Conservation (phyloP, 345 rosid genomes). For the Brassica incana region DNA sequence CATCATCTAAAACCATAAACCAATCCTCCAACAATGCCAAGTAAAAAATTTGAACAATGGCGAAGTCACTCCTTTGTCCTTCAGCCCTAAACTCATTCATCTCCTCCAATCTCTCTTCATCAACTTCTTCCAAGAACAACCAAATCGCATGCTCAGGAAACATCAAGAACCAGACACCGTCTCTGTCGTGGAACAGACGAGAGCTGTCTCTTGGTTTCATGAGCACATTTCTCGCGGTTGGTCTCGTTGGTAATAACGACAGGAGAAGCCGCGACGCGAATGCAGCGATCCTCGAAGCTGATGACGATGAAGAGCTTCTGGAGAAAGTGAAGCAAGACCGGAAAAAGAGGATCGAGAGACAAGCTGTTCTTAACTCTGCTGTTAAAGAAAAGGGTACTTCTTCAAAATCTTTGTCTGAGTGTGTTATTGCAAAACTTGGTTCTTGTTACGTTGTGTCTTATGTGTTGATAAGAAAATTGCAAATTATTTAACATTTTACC, state of each 20-base stretch:
- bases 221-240: conserved; percentile 47
- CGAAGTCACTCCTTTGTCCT: conserved; percentile 27
- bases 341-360: conserved; percentile 87
- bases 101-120: conserved; percentile 11
- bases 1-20: not conserved
- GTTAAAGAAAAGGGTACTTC: conserved; percentile 65
- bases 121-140: conserved; percentile 10
- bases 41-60: conserved; percentile 19
- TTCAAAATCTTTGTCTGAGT: not conserved
- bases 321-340: conserved; percentile 87
- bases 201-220: conserved; percentile 54
- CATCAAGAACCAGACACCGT: conserved; percentile 32
- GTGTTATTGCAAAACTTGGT: not conserved
- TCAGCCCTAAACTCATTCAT: conserved; percentile 27
- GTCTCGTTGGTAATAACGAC: conserved; percentile 36
- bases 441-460: not conserved
- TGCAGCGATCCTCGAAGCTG: conserved; percentile 91
- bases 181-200: conserved; percentile 51
- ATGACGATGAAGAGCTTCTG: conserved; percentile 83
- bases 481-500: not conserved
- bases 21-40: not conserved
- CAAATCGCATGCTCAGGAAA: conserved; percentile 41
- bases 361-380: conserved; percentile 70
- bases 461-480: not conserved
- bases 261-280: conserved; percentile 41